phyloP scores from a whole-genome alignment of 331 rosid species.

The Pyracantha coccinea region DNA sequence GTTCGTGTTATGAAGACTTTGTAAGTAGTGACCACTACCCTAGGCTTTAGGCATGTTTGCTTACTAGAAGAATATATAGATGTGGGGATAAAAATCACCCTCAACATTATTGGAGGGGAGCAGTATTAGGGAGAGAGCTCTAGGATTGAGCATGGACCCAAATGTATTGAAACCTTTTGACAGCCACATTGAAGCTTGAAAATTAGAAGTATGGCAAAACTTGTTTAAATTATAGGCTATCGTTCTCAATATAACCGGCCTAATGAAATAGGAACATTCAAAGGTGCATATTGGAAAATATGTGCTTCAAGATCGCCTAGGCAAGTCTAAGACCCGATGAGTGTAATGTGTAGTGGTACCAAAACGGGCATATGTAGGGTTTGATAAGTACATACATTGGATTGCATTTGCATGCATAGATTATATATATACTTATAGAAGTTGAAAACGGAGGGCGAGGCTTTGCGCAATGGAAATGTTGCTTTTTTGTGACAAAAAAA shows the following conservation, averaged over 20 bases:
- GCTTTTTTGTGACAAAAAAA: fast-evolving
- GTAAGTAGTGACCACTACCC: not conserved
- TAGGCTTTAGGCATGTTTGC: not conserved
- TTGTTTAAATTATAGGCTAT: too few relatives aligned
- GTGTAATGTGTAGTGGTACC: not conserved
- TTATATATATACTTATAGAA: not conserved
- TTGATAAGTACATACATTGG: not conserved
- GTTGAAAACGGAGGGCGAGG: too few relatives aligned
- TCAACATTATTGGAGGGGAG: not conserved
- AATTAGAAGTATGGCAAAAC: not conserved
- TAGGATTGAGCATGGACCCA: not conserved
- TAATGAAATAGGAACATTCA: too few relatives aligned
- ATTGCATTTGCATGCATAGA: not conserved
- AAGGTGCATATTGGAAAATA: too few relatives aligned
- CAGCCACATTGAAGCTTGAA: not conserved
- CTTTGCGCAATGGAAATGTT: too few relatives aligned
- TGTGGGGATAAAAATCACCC: not conserved
- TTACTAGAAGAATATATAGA: not conserved
- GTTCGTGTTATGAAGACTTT: not conserved
- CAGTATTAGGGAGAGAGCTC: not conserved
- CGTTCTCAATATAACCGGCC: too few relatives aligned
- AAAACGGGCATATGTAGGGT: not conserved
- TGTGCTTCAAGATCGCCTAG: too few relatives aligned
- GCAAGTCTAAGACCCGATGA: not conserved
- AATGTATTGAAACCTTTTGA: not conserved